These are phyloP conservation scores for Exophiala sp. DNA, from an alignment of 2,329 filamentous ascomycete genomes.

Conservation along the genomic window DNA sequence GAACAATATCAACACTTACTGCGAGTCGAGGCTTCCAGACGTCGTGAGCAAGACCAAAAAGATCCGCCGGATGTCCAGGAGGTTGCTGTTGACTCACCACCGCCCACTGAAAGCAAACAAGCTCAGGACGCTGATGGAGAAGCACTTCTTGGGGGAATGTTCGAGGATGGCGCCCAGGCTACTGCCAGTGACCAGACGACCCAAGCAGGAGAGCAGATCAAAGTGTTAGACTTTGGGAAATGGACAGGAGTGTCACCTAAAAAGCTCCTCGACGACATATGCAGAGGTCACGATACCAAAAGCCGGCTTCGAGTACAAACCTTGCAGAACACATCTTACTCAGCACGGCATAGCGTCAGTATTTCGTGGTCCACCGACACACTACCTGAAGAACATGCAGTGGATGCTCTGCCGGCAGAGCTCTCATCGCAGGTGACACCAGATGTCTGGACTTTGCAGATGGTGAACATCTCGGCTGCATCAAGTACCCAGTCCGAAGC, in stretches of 20 bases:
- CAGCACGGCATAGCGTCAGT: conserved; percentile 69
- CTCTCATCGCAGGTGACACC: conserved; percentile 46
- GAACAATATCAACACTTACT: conserved; percentile 43
- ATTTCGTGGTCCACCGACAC: conserved; percentile 70
- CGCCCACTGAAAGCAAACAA: conserved; percentile 33
- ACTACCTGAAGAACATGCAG: conserved; percentile 54
- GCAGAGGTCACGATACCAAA: conserved; percentile 68
- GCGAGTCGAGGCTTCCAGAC: conserved; percentile 35
- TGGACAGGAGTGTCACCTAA: conserved; percentile 72
- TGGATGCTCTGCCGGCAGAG: conserved; percentile 38
- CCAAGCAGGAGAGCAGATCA: conserved; percentile 50
- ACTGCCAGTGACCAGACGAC: conserved; percentile 7
- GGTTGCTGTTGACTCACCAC: conserved; percentile 25
- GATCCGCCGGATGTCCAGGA: neutral
- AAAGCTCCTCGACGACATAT: conserved; percentile 79
- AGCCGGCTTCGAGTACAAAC: conserved; percentile 65
- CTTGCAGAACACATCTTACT: conserved; percentile 70
- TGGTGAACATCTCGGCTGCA: conserved; percentile 70
- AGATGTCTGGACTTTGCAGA: conserved; percentile 61
- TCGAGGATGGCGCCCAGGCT: conserved; percentile 40
- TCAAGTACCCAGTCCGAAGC: conserved; percentile 79
- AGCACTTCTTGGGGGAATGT: conserved; percentile 58
- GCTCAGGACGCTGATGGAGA: conserved; percentile 41
- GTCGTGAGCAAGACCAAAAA: conserved; percentile 8
- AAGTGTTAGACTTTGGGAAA: conserved; percentile 79